Base-by-base conservation (phyloP, 495 filamentous ascomycete genomes). In the Geopyxis carbonaria region DNA sequence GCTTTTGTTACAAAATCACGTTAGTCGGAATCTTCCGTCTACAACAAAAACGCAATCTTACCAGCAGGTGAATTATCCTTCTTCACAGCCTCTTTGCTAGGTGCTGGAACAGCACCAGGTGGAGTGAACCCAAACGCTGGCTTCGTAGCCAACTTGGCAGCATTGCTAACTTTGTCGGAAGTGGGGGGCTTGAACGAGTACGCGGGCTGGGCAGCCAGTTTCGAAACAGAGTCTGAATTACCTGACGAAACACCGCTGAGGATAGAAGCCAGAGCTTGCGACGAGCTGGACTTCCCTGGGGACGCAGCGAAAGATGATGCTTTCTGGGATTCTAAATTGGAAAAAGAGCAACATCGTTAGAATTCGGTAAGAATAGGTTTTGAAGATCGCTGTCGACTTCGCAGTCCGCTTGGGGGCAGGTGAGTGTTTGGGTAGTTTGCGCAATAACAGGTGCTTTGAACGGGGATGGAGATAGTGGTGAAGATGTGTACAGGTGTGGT, bases 121-220 rank as follows among this genome's bases (percentile, higher is more conserved):
- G 44, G 38, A 9, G 31, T 25, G 14, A 47, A 47, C 13, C 42
- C 42, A 16, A 35, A 29, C 8, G 38, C 30, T 10, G 45, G 45
- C 31, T 48, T 48, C 6, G 9, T 37, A 11, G 46, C 36, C 18
- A 32, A 28, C n/a, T n/a, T n/a, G n/a, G n/a, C n/a, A n/a, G n/a
- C n/a, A n/a, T n/a, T n/a, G n/a, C n/a, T n/a, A n/a, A n/a, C n/a
- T n/a, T n/a, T n/a, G n/a, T n/a, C n/a, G n/a, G n/a, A n/a, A n/a
- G n/a, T n/a, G n/a, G n/a, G n/a, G n/a, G n/a, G n/a, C n/a, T n/a
- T n/a, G n/a, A n/a, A n/a, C n/a, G n/a, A n/a, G n/a, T n/a, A n/a
- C n/a, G n/a, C n/a, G n/a, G n/a, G n/a, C n/a, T n/a, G n/a, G n/a
- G n/a, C n/a, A n/a, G n/a, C n/a, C n/a, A n/a, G n/a, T n/a, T n/a